These are phyloP conservation scores for Cylindrotheca fusiformis DNA, from an alignment of 108 stramenopile species.

Conservation along the genomic window DNA sequence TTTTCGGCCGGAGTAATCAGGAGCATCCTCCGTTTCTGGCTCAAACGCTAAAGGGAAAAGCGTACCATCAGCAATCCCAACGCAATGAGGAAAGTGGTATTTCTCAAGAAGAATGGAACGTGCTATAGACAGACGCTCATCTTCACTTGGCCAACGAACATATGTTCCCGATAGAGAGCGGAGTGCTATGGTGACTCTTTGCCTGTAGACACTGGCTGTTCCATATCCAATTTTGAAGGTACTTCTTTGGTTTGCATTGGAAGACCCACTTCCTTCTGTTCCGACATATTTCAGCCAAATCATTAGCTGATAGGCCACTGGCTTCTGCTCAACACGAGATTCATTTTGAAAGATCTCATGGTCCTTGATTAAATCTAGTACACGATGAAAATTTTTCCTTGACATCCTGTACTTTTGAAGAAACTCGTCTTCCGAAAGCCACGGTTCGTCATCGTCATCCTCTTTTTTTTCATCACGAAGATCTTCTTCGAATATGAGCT, in stretches of 20 bases:
- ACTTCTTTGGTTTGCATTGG: neutral
- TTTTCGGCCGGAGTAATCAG: constrained; percentile 26
- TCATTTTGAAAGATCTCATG: constrained; percentile 19
- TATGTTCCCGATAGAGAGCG: neutral
- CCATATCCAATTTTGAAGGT: constrained; percentile 3
- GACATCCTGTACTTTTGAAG: constrained; percentile 12
- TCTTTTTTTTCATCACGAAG: neutral
- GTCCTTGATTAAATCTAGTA: constrained; percentile 13
- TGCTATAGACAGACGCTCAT: constrained; percentile 24
- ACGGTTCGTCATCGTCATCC: neutral
- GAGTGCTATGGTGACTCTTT: constrained; percentile 13
- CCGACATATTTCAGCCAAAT: constrained; percentile 19
- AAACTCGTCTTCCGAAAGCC: neutral
- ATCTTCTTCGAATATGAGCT: neutral
- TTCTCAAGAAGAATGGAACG: neutral
- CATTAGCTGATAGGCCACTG: constrained; percentile 31
- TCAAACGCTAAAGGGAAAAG: constrained; percentile 14
- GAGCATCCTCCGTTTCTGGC: constrained; percentile 20
- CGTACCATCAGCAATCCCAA: constrained; percentile 34
- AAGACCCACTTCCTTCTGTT: constrained; percentile 6
- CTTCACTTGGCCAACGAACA: constrained; percentile 26
- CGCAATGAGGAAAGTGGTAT: constrained; percentile 24
- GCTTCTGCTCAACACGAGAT: constrained; percentile 5
- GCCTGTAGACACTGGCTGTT: neutral
- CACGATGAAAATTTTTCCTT: neutral